Evolutionary conservation across 345 rosid species (phyloP), one percentile per base, ranked within the genome.

Genomic region (Erodium maritimum): DNA sequence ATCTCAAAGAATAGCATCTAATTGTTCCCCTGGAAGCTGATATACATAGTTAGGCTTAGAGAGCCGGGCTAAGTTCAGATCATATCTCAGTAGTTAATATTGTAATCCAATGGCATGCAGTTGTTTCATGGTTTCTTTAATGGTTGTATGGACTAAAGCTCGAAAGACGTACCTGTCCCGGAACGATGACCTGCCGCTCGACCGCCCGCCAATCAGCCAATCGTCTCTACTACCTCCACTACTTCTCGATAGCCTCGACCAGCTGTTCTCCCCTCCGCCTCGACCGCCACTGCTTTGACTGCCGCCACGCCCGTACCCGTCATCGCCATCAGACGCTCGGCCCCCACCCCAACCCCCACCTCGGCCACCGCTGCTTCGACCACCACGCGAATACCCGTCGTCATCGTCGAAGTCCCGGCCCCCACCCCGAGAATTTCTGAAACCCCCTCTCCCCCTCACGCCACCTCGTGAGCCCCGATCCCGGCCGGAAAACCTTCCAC

Each of bases 191-290:
- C 59, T 3, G 69, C 85, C 69, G 72, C 75, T 78, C 66, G 94
- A 79, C 71, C 75, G 73, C 56, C 86, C 86, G 62, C 93, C 80
- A 56, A 83, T 81, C 65, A 85, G 69, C 96, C 96, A 88, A 75
- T 83, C 95, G 78, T 73, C 82, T 17, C 69, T 69, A 68, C 10
- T 20, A 20, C 25, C 24, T 29, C 37, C 37, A 12, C 79, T 68
- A 71, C 77, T 74, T 66, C 78, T 83, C 5, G 93, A 76, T 58
- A 56, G 23, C 25, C 78, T 77, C 21, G 90, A 77, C 82, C 80
- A 74, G 73, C 75, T 80, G 56, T 65, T 74, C 42, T 62, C 58
- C 23, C 67, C 55, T 8, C 77, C 80, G 65, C 73, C 71, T 65
- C n/a, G 71, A 52, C 69, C 58, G 20, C 67, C 55, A 14, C 77